Evolutionary conservation across 768 basidiomycete genomes (phyloP), one percentile per base, ranked within the genome.

Genomic region (Phaeotremella fagi): DNA sequence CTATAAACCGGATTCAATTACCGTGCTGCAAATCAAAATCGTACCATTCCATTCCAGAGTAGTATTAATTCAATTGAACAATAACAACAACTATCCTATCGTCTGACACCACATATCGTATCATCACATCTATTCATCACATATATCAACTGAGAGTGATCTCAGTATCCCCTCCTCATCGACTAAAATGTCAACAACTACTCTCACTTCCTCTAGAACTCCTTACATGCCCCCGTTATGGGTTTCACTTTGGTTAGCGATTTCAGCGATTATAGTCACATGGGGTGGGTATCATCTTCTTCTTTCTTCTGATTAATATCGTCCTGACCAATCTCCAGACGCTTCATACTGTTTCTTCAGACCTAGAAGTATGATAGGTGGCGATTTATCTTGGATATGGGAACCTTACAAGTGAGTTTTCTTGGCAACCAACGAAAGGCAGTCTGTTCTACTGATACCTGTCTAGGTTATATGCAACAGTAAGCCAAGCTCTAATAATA

Each of bases 381-480:
- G 90, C 2, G 88, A 91, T 73, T 78, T 91, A 42, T 86, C 90
- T 63, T 92, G 89, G 90, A 81, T 92, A 38, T 94, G 90, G 90
- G 77, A 80, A 54, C 88, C 88, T 1, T 92, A 92, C 66, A 80
- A 78, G 23, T 72, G 55, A 67, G 63, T 48, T 15, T 22, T n/a
- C 31, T 12, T 18, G 9, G 20, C 47, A 16, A 20, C 26, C 24
- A 20, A 35, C 48, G 20, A 44, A n/a, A 38, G 28, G 24, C 26
- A 7, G 27, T 25, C 18, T 29, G 2, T 6, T 28, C 16, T 29
- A 14, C 46, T 7, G 9, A 33, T 7, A 33, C 31, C 7, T 33
- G 9, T 33, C 22, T 7, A 41, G 38, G 20, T 18, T 41, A 9
- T 62, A 59, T 47, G 56, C 46, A 35, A 45, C 49, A 28, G 48